Evolutionary conservation across 192 early-diverging fungal species (phyloP).

Genomic region (Backusella parvicylindrica): DNA sequence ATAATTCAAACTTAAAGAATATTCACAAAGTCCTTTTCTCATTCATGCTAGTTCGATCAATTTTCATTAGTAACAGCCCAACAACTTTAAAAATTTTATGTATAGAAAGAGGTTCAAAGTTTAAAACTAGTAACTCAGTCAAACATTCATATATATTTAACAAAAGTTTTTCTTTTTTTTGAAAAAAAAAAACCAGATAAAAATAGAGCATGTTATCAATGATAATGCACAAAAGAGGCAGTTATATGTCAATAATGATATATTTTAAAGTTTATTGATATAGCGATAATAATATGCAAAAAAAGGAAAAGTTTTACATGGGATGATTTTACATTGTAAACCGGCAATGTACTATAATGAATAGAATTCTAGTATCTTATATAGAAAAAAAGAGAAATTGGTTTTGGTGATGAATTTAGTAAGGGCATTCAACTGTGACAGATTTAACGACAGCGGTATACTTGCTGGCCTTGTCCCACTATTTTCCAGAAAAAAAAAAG

Average conservation of each 20-base stretch:
- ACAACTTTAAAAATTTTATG: too few species aligned
- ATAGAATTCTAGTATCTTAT: not conserved
- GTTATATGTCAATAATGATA: not conserved
- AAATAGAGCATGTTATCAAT: not conserved
- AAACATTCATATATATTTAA: too few species aligned
- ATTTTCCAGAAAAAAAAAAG: not conserved
- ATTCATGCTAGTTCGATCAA: too few species aligned
- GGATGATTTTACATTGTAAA: not conserved
- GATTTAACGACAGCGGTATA: not conserved
- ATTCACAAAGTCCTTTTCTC: too few species aligned
- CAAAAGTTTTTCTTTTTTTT: too few species aligned
- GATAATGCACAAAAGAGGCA: not conserved
- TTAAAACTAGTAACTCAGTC: too few species aligned
- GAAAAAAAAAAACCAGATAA: not conserved
- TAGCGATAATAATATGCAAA: not conserved
- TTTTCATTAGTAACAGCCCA: too few species aligned
- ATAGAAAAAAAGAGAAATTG: not conserved
- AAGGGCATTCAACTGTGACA: constrained; percentile 2
- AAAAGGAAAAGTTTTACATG: not conserved
- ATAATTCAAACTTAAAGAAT: too few species aligned
- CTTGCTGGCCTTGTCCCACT: not conserved
- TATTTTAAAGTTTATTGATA: not conserved
- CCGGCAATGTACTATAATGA: not conserved
- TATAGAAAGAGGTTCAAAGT: too few species aligned
- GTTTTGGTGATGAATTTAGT: not conserved